Percentiles rank a stretch among this genome's conserved stretches.
These are phyloP conservation scores for Giardia duodenalis DNA, from an alignment of 208 protist genomes.

Conservation along the genomic window DNA sequence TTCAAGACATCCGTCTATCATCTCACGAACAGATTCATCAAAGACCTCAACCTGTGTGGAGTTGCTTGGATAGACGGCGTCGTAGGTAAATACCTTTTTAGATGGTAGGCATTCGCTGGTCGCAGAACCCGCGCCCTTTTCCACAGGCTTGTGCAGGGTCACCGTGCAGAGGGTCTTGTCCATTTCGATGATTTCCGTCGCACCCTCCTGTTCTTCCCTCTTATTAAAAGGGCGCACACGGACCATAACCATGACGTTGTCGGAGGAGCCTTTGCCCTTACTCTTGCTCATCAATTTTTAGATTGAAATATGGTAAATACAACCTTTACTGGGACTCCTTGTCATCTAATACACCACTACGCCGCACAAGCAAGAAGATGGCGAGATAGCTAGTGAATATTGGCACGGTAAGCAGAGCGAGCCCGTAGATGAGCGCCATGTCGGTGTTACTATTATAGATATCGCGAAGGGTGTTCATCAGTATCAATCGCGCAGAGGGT, in stretches of 20 bases:
- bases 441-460: neutral
- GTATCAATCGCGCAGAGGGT: neutral
- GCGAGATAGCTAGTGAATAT: neutral
- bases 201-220: slow-evolving; percentile 3
- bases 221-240: slow-evolving; percentile 25
- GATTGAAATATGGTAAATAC: too few species aligned
- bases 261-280: too few species aligned
- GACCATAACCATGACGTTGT: slow-evolving; percentile 24
- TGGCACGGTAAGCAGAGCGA: neutral
- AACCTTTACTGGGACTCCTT: too few species aligned
- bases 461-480: neutral
- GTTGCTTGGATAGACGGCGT: neutral
- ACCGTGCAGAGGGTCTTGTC: neutral
- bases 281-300: too few species aligned
- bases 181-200: neutral
- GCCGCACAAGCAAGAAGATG: too few species aligned
- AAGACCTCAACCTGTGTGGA: slow-evolving; percentile 18
- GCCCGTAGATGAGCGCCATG: neutral
- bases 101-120: neutral
- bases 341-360: too few species aligned
- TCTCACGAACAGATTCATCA: neutral
- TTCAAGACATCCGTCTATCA: slow-evolving; percentile 27
- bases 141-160: neutral
- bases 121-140: neutral
- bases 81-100: neutral